Conservation (phyloP, 306 rosid species). For the Hippophae rhamnoides region DNA sequence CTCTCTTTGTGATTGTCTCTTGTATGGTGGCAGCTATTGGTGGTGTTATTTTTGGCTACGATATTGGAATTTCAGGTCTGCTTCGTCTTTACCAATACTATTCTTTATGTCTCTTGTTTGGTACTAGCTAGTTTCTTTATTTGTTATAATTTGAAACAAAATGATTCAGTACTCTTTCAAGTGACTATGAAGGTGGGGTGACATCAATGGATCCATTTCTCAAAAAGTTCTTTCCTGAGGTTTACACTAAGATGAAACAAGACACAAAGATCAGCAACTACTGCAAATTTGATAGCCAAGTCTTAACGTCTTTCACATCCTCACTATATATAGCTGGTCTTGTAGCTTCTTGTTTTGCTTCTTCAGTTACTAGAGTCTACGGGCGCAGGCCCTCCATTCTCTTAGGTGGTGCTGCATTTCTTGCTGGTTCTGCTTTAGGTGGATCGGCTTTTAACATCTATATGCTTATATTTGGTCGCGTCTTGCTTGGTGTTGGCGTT, state of each 20-base stretch:
- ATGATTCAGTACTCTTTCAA: neutral
- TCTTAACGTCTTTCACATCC: constrained; percentile 64
- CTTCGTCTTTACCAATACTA: neutral
- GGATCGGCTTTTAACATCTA: constrained; percentile 53
- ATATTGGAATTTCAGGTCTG: constrained; percentile 54
- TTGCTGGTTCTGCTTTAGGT: constrained; percentile 52
- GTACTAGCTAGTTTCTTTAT: too few relatives aligned
- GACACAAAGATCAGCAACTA: constrained; percentile 51
- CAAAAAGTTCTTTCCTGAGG: constrained; percentile 55
- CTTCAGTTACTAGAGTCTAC: constrained; percentile 39
- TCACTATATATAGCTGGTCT: constrained; percentile 69
- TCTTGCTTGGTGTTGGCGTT: constrained; percentile 71
- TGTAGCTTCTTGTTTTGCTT: constrained; percentile 52
- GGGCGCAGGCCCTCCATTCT: constrained; percentile 68
- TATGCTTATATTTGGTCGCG: constrained; percentile 62
- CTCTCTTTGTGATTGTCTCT: constrained; percentile 34
- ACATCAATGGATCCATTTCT: constrained; percentile 73
- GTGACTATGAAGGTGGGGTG: constrained; percentile 36
- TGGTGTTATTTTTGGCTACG: constrained; percentile 60
- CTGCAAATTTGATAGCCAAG: constrained; percentile 54
- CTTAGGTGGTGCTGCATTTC: constrained; percentile 49
- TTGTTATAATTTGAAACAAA: too few relatives aligned
- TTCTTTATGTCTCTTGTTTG: neutral
- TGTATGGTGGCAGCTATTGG: constrained; percentile 54
- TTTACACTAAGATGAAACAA: constrained; percentile 35